Evolutionary conservation across 2,329 filamentous ascomycete species (phyloP).

Genomic region (Pseudocercospora eumusae): DNA sequence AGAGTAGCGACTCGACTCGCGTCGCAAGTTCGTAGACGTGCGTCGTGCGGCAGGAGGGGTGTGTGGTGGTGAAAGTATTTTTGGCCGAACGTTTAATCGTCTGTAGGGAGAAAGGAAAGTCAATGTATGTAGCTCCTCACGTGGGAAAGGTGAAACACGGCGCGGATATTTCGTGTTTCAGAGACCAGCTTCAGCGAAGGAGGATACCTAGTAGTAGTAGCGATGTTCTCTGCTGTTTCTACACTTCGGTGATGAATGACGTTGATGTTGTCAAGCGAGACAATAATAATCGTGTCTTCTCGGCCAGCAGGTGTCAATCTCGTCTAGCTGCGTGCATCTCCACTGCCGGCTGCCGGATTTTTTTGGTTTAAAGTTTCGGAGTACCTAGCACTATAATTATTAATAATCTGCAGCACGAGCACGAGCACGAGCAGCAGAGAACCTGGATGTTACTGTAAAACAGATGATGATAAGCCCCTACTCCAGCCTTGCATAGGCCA

Average conservation of each 20-base stretch:
- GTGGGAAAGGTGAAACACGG: neutral
- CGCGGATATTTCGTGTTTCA: conserved; percentile 2
- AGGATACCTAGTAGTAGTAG: too few relatives aligned
- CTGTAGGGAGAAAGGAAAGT: neutral
- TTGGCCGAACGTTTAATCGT: neutral
- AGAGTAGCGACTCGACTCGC: neutral
- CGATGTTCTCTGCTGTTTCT: too few relatives aligned
- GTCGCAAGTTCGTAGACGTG: too few relatives aligned
- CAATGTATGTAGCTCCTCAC: neutral
- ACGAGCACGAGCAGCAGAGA: conserved; percentile 10
- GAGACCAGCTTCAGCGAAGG: neutral
- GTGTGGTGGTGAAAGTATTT: neutral
- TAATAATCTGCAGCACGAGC: conserved; percentile 8
- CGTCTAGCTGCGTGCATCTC: neutral
- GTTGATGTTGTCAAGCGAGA: neutral
- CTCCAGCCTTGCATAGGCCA: neutral
- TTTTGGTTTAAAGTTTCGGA: conserved; percentile 2
- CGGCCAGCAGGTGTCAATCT: conserved; percentile 3
- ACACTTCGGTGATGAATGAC: too few relatives aligned
- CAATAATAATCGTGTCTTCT: neutral
- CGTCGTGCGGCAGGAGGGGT: neutral
- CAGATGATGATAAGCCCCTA: conserved; percentile 1
- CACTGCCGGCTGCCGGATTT: neutral
- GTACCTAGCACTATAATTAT: neutral
- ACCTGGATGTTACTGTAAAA: conserved; percentile 17